phyloP scores from a whole-genome alignment of 805 yeast species.

The Saturnispora diversa region DNA sequence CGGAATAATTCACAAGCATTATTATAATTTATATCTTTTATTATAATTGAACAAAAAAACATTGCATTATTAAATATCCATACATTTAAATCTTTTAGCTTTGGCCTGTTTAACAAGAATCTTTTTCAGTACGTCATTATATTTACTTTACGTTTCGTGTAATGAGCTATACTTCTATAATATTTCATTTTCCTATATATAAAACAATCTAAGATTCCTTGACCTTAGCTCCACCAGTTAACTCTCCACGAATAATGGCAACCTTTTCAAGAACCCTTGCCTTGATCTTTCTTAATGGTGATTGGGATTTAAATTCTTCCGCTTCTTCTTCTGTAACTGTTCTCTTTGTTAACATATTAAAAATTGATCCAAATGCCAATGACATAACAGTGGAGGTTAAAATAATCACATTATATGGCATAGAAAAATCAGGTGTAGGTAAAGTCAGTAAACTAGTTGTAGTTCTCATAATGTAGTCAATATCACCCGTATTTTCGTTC shows the following conservation, averaged over 20 bases:
- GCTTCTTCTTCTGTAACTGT: constrained; percentile 70
- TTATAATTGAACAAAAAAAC: neutral
- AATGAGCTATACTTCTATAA: no score
- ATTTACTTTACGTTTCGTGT: no score
- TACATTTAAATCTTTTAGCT: no score
- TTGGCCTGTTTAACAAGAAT: no score
- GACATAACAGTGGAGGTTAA: constrained; percentile 92
- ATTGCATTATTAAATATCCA: neutral
- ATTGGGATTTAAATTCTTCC: constrained; percentile 26
- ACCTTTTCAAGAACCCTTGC: constrained; percentile 6
- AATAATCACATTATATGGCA: constrained; percentile 97
- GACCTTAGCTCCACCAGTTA: neutral
- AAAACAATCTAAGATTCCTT: neutral
- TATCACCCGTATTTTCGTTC: constrained; percentile 17
- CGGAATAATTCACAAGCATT: no score
- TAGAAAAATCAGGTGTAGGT: constrained; percentile 96
- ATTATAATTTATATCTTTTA: no score
- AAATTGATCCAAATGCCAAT: constrained; percentile 78
- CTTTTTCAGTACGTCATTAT: no score
- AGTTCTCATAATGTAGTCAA: constrained; percentile 55
- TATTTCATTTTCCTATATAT: no score
- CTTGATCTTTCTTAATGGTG: constrained; percentile 16
- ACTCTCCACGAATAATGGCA: neutral
- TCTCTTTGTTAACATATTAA: constrained; percentile 66
- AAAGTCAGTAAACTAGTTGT: constrained; percentile 78